Conservation (phyloP, 1,284 basidiomycete species). For the Marasmius tenuissimus region DNA sequence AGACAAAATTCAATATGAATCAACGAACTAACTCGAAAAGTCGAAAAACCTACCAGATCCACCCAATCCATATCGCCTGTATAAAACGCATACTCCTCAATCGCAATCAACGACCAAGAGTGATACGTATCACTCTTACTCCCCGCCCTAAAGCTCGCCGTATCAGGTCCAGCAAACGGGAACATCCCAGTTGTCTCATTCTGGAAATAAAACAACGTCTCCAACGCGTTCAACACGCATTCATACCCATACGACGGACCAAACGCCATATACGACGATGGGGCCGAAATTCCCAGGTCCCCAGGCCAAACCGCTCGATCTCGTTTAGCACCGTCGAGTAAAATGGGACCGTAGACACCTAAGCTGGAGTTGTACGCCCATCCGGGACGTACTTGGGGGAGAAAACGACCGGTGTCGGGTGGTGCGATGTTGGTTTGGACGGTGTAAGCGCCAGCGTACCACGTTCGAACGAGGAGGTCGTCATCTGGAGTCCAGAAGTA, state of each 20-base stretch:
- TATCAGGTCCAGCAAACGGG: conserved; percentile 33
- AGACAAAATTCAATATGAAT: neutral
- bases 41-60: conserved; percentile 21
- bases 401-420: neutral
- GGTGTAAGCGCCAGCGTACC: conserved; percentile 55
- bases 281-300: conserved; percentile 36
- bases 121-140: conserved; percentile 38
- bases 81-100: conserved; percentile 45
- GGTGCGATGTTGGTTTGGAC: conserved; percentile 44
- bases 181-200: conserved; percentile 29
- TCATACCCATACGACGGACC: conserved; percentile 33
- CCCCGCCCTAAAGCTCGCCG: conserved; percentile 22
- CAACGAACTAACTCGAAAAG: neutral
- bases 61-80: conserved; percentile 48
- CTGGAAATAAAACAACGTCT: conserved; percentile 32
- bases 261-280: conserved; percentile 24
- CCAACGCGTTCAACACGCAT: conserved; percentile 30
- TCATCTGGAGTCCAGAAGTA: conserved; percentile 49
- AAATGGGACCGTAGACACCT: conserved; percentile 31
- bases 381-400: conserved; percentile 10
- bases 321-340: conserved; percentile 36
- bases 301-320: conserved; percentile 27
- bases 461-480: conserved; percentile 47
- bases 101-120: conserved; percentile 47
- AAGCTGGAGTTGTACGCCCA: conserved; percentile 32